Percentiles rank a stretch among this genome's conserved stretches.
Conservation (phyloP, 768 basidiomycete genomes). For the Hirschioporus abietinus region DNA sequence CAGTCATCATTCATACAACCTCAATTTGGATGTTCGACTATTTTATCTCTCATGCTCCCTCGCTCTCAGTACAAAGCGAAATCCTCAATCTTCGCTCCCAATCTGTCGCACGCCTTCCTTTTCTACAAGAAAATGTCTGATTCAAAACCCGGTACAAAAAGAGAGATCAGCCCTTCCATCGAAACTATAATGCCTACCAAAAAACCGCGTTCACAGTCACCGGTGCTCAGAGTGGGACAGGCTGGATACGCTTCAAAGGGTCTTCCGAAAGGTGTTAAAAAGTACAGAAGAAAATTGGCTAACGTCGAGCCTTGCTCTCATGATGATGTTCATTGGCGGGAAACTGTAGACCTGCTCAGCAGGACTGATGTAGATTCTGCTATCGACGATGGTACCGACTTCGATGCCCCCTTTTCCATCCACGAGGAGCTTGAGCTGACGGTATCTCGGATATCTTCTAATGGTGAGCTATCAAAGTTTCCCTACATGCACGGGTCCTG, state of each 20-base stretch:
- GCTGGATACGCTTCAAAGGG: not conserved
- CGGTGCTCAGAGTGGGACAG: not conserved
- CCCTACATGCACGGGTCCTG: constrained; percentile 1
- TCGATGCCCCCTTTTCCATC: constrained; percentile 53
- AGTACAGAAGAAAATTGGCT: constrained; percentile 29
- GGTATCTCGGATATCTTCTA: constrained; percentile 59
- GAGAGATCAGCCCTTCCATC: not conserved
- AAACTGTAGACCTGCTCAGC: constrained; percentile 66
- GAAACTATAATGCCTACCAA: not conserved
- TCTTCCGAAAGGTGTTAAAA: constrained; percentile 14
- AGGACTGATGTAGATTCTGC: constrained; percentile 45
- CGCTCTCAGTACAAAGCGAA: not conserved
- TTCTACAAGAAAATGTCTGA: not conserved
- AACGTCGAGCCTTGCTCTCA: constrained; percentile 60
- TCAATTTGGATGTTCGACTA: not conserved
- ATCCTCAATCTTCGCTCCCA: not conserved
- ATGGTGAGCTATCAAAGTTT: constrained; percentile 35
- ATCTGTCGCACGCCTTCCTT: not conserved
- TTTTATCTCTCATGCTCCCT: not conserved
- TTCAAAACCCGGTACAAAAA: not conserved
- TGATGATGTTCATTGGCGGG: constrained; percentile 72
- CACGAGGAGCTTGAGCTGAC: constrained; percentile 62
- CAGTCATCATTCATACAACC: no score
- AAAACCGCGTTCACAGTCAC: not conserved
- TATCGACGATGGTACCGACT: constrained; percentile 43